Evolutionary conservation across 345 rosid species (phyloP).

Genomic region (Aurinia saxatilis): DNA sequence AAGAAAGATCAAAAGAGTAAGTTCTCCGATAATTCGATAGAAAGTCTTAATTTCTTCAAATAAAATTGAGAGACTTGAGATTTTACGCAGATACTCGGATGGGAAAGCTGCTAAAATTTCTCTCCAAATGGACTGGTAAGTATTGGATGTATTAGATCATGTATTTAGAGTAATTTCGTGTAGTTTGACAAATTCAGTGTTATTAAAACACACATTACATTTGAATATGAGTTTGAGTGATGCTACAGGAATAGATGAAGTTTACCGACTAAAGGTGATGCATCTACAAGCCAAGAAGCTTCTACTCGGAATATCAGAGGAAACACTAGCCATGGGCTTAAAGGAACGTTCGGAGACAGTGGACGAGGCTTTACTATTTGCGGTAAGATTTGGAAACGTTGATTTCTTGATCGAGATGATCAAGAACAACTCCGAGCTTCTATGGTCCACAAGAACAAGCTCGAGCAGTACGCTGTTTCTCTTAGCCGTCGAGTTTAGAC

Average conservation of each 20-base stretch:
- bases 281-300: slow-evolving; percentile 24
- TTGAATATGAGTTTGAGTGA: not conserved
- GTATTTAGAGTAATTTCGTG: too few relatives aligned
- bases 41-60: not conserved
- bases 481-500: slow-evolving; percentile 26
- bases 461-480: slow-evolving; percentile 27
- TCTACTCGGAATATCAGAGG: slow-evolving; percentile 20
- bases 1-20: slow-evolving; percentile 12
- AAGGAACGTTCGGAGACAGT: slow-evolving; percentile 23
- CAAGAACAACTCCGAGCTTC: slow-evolving; percentile 27
- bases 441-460: slow-evolving; percentile 22
- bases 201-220: not conserved
- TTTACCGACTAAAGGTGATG: slow-evolving; percentile 20
- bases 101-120: slow-evolving; percentile 9
- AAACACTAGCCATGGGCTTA: slow-evolving; percentile 12
- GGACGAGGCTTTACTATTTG: slow-evolving; percentile 23
- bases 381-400: slow-evolving; percentile 25
- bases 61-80: not conserved
- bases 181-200: too few relatives aligned
- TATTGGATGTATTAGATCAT: too few relatives aligned
- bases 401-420: slow-evolving; percentile 26
- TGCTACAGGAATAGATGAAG: slow-evolving; percentile 20
- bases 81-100: slow-evolving; percentile 5
- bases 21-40: not conserved
- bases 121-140: slow-evolving; percentile 22